These are phyloP conservation scores for Erodium moschatum DNA, from an alignment of 441 rosid species.

Conservation along the genomic window DNA sequence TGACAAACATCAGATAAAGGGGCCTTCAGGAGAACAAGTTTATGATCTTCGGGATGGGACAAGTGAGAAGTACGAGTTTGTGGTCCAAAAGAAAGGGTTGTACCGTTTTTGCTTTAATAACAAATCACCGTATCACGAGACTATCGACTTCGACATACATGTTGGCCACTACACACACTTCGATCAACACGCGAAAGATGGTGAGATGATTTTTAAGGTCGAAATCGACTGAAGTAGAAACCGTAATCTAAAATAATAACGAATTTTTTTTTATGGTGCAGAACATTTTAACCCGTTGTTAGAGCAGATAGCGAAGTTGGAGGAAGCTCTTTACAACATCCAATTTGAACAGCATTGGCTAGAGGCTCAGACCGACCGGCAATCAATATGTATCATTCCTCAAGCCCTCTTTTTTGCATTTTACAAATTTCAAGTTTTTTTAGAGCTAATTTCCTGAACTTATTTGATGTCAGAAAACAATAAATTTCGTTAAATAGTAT, in stretches of 20 bases:
- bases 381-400: slow-evolving; percentile 35
- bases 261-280: slow-evolving; percentile 16
- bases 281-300: slow-evolving; percentile 54
- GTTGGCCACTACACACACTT: slow-evolving; percentile 44
- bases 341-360: slow-evolving; percentile 66
- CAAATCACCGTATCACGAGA: slow-evolving; percentile 55
- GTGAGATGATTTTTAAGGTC: slow-evolving; percentile 24
- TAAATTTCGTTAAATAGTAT: no score
- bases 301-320: slow-evolving; percentile 49
- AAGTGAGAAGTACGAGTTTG: slow-evolving; percentile 44
- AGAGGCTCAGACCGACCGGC: slow-evolving; percentile 59
- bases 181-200: slow-evolving; percentile 58
- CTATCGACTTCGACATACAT: slow-evolving; percentile 49
- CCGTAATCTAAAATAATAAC: no score
- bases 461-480: no score
- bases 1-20: slow-evolving; percentile 32
- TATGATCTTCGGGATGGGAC: slow-evolving; percentile 44
- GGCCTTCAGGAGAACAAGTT: slow-evolving; percentile 45
- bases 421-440: no score
- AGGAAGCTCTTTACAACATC: slow-evolving; percentile 50
- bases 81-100: slow-evolving; percentile 43
- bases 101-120: slow-evolving; percentile 55
- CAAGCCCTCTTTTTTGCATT: not conserved
- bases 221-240: no score
- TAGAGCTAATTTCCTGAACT: no score